Percentiles rank a stretch among this genome's conserved stretches.
These are phyloP conservation scores for Hemerocallis citrina DNA, from an alignment of 106 monocot genomes.

Conservation along the genomic window DNA sequence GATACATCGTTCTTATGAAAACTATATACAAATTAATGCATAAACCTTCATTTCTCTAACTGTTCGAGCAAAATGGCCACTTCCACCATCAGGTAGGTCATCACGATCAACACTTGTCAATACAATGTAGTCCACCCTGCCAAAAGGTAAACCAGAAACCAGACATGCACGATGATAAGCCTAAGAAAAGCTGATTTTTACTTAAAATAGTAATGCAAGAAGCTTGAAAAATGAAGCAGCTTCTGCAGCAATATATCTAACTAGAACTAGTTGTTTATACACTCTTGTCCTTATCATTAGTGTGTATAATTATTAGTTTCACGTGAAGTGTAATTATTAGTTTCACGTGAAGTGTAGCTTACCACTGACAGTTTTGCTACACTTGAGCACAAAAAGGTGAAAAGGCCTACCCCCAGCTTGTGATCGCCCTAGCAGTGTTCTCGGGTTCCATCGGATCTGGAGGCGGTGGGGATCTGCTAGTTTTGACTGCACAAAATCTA, in stretches of 20 bases:
- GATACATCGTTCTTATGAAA: not conserved
- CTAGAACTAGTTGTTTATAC: too few relatives aligned
- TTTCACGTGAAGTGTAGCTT: constrained; percentile 1
- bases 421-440: constrained; percentile 85
- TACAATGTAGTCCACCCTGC: constrained; percentile 92
- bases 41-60: constrained; percentile 75
- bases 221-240: not conserved
- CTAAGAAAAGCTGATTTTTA: not conserved
- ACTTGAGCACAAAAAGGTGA: not conserved
- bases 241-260: too few relatives aligned
- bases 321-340: not conserved
- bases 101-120: constrained; percentile 96
- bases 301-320: not conserved
- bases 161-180: not conserved
- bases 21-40: not conserved
- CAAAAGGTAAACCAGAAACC: constrained; percentile 12
- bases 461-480: constrained; percentile 78
- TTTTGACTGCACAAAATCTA: constrained; percentile 98
- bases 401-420: constrained; percentile 75
- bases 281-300: not conserved
- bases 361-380: not conserved
- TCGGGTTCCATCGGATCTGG: constrained; percentile 89
- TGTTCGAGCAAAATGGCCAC: constrained; percentile 87
- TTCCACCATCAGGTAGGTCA: constrained; percentile 98
- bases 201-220: not conserved